phyloP scores from a whole-genome alignment of 2,329 filamentous ascomycete species.

The Colletotrichum coccodes region DNA sequence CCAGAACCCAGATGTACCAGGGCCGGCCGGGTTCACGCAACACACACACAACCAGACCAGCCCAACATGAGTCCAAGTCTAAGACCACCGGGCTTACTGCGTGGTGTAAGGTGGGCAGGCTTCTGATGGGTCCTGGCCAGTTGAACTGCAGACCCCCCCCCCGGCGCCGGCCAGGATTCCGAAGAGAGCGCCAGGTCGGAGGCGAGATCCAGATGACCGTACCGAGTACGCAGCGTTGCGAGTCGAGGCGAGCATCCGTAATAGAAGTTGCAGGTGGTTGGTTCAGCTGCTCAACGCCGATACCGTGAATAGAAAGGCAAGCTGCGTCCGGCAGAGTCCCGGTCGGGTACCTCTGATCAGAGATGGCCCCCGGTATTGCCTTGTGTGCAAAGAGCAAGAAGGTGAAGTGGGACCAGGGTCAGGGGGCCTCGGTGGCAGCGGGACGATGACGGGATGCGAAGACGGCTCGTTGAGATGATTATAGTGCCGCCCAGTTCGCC shows the following conservation, averaged over 20 bases:
- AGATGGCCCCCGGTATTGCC: not conserved
- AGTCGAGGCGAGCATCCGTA: not conserved
- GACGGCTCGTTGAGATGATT: not conserved
- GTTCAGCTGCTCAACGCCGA: not conserved
- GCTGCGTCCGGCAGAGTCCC: not conserved
- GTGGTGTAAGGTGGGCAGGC: too few relatives aligned
- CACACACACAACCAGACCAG: not conserved
- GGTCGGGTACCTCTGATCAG: not conserved
- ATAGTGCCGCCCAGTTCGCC: not conserved
- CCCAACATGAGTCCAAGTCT: not conserved
- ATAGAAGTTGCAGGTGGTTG: not conserved
- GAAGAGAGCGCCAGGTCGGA: not conserved
- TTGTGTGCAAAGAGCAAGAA: not conserved
- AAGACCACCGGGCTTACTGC: not conserved
- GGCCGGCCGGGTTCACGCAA: not conserved
- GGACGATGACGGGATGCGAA: not conserved
- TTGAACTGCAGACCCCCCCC: not conserved
- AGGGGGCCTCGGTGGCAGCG: not conserved
- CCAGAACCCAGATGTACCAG: constrained; percentile 5
- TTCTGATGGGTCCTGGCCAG: not conserved
- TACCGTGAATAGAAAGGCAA: not conserved
- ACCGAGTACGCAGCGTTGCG: not conserved
- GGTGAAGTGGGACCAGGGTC: not conserved
- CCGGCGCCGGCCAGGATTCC: not conserved
- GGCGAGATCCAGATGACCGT: not conserved